phyloP scores from a whole-genome alignment of 1,284 basidiomycete genomes.

The Cryptococcus sp. region DNA sequence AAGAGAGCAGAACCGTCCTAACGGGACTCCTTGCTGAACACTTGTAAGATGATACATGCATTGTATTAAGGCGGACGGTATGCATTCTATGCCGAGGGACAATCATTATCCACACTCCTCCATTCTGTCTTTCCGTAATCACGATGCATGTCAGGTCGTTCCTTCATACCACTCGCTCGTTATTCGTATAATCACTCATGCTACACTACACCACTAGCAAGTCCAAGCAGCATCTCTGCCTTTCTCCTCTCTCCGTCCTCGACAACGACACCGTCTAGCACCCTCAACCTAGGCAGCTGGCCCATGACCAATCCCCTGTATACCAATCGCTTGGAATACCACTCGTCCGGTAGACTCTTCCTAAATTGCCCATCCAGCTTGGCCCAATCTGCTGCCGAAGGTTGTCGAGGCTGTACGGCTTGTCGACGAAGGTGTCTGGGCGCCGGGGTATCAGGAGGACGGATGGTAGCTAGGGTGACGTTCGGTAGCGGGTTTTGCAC shows the following conservation, averaged over 20 bases:
- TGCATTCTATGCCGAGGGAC: no score
- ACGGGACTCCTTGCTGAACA: conserved; percentile 16
- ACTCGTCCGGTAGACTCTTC: conserved; percentile 75
- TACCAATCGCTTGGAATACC: conserved; percentile 74
- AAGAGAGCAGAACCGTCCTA: conserved; percentile 20
- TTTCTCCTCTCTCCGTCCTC: conserved; percentile 73
- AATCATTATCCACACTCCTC: no score
- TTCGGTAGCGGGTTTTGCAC: conserved; percentile 7
- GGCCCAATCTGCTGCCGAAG: conserved; percentile 47
- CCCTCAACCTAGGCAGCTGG: conserved; percentile 58
- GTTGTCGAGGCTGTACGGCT: no score
- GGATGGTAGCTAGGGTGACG: conserved; percentile 7
- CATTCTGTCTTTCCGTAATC: no score
- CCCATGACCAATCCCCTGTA: conserved; percentile 83
- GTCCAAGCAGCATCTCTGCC: conserved; percentile 59
- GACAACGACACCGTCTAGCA: conserved; percentile 76
- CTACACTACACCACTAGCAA: background rate
- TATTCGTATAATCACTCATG: no score
- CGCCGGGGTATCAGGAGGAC: conserved; percentile 7
- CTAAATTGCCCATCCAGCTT: conserved; percentile 79
- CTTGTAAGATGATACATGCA: no score
- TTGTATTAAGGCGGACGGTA: no score
- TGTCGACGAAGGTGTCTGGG: background rate
- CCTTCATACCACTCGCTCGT: background rate
- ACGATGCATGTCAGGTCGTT: background rate